Evolutionary conservation across 495 filamentous ascomycete genomes (phyloP), one percentile per base, ranked within the genome.

Genomic region (Hypoxylon fuscum): DNA sequence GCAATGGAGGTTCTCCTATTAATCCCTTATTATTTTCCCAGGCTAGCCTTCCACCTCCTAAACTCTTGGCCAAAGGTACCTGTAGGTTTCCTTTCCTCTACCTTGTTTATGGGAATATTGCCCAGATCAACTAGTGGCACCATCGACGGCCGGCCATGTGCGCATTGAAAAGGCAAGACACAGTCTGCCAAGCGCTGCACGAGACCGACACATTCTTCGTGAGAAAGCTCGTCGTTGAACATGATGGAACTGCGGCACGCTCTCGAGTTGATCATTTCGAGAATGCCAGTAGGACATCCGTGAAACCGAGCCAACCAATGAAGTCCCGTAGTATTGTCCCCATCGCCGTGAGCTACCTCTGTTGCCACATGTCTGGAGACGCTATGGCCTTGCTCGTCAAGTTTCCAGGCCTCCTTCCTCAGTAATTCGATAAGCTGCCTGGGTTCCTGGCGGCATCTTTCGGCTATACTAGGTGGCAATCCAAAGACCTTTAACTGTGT

Each of bases 161-260:
- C 95, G 72, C 95, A 98, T 67, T 94, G 90, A 64, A 97, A 98
- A 5, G 96, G 95, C 68, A 98, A 95, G 1, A 79, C 85, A 59
- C 90, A 96, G 2, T 66, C 66, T 7, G 86, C 81, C 27, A 98
- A 76, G 35, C 79, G 80, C 10, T 61, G 35, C 8, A 97, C 75
- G 14, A 98, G 71, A 11, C 68, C 72, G 41, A 78, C 66, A 69
- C 93, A 97, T 68, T 97, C 85, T 6, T 82, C 80, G 1, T 77
- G 51, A 1, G 77, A 81, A 40, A 98, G 70, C 8, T 72, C 73
- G 66, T 98, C 95, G 64, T 97, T 97, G 77, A 98, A 98, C 95
- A 98, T 98, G 73, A 98, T 90, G 5, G 95, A 92, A 35, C 84
- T 93, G 31, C 95, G 81, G 73, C 95, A 98, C 7, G 95, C 90